Evolutionary conservation across 1,139 yeast genomes (phyloP), one percentile per base, ranked within the genome.

Genomic region (Kluyveromyces sp.): DNA sequence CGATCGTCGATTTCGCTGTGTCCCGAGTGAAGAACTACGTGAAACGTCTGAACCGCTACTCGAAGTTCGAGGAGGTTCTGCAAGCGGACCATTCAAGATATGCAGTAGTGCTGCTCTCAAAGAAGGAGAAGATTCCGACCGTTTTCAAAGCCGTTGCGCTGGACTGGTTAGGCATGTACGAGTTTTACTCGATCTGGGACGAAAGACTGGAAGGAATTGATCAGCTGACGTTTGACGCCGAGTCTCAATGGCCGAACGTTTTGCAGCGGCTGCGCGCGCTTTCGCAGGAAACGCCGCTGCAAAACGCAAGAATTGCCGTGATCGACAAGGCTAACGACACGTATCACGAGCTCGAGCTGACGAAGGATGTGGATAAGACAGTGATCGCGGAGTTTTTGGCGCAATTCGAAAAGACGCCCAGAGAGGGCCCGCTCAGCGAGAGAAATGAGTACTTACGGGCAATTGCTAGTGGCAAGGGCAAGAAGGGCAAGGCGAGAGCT

Each of bases 21-120:
- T 70, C 81, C 3, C 71, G 87, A 53, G 70, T 89, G 46, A 83
- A 85, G 60, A 85, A 84, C 58, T 81, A 82, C 52, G 86, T 81
- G 4, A 78, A 75, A 55, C 74, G 75, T 55, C 60, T 81, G 36
- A 67, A 67, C 51, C 49, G 64, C 41, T 38, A 58, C 47, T 49
- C 56, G 32, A 56, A 60, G 49, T 33, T 78, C 61, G 70, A 57
- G 48, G 46, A 57, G 16, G 33, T 40, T 2, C 20, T 51, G 15
- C 43, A 36, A 8, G 12, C 30, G 3, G 30, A 41, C 3, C 22
- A 39, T 8, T 18, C 31, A 6, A 43, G 49, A 16, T 46, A 43
- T 30, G 36, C 55, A 4, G 66, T 76, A 7, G 57, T 83, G 1
- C 63, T 72, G 8, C 50, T 74, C 30, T 64, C 85, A 1, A 68